phyloP scores from a whole-genome alignment of 257 asterid genomes.

The Scutellaria barbata region DNA sequence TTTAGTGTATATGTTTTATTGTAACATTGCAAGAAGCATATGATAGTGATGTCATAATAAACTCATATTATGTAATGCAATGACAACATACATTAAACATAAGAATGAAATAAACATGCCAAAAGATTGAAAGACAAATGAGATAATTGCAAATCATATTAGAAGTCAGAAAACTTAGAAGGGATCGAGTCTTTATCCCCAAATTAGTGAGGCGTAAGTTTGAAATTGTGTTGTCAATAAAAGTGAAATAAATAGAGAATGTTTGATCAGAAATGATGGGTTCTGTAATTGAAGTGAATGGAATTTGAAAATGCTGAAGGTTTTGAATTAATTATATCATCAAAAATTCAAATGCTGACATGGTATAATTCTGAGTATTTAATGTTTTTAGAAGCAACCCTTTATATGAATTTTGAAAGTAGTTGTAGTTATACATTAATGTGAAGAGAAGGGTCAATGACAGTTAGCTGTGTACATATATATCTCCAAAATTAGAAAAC shows the following conservation, averaged over 20 bases:
- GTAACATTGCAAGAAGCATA: no score
- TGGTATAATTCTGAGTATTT: slow-evolving; percentile 13
- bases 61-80: no score
- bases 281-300: slow-evolving; percentile 7
- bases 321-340: neutral
- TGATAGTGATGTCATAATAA: no score
- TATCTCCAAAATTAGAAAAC: neutral
- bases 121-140: no score
- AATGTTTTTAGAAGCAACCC: slow-evolving; percentile 21
- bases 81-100: no score
- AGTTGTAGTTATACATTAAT: slow-evolving; percentile 19
- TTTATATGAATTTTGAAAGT: slow-evolving; percentile 6
- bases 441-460: slow-evolving; percentile 5
- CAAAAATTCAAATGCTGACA: slow-evolving; percentile 7
- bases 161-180: no score
- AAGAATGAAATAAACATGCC: no score
- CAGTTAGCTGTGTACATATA: neutral
- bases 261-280: neutral
- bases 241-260: neutral
- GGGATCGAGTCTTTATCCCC: no score
- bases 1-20: no score
- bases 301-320: neutral
- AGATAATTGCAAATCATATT: no score
- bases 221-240: neutral
- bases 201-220: no score